Percentiles rank a stretch among this genome's conserved stretches.
Evolutionary conservation across 2,329 filamentous ascomycete species (phyloP).

Genomic region (Penicillium sp.): DNA sequence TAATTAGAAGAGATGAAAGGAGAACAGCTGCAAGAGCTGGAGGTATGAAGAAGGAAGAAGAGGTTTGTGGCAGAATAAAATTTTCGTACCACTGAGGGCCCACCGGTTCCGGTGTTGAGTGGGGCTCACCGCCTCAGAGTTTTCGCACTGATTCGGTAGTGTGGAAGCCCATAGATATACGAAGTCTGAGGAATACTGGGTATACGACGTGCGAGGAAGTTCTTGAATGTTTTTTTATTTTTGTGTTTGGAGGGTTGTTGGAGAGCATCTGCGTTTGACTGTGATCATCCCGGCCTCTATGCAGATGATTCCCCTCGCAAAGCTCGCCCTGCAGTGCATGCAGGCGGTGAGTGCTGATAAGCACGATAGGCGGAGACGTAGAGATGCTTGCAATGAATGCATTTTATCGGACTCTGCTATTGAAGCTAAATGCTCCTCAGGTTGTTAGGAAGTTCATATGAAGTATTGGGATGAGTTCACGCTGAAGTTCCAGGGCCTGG

Average conservation of each 20-base stretch:
- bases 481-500: background rate
- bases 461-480: background rate
- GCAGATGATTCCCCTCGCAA: background rate
- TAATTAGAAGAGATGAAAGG: slow-evolving; percentile 1
- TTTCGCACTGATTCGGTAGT: slow-evolving; percentile 4
- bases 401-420: background rate
- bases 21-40: slow-evolving; percentile 22
- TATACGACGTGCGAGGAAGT: background rate
- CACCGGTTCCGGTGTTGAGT: slow-evolving; percentile 14
- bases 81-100: slow-evolving; percentile 16
- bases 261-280: background rate
- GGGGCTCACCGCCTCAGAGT: slow-evolving; percentile 15
- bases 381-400: background rate
- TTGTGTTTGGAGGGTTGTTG: background rate
- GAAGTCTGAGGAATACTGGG: background rate
- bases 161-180: background rate
- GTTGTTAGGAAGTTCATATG: background rate
- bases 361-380: background rate
- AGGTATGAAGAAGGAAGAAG: slow-evolving; percentile 17
- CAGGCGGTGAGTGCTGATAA: slow-evolving; percentile 13
- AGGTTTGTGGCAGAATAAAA: slow-evolving; percentile 18
- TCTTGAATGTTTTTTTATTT: background rate
- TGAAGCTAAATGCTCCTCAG: background rate
- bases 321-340: slow-evolving; percentile 3
- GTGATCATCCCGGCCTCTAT: background rate